Percentiles rank a stretch among this genome's conserved stretches.
These are phyloP conservation scores for Fusarium sp. DNA, from an alignment of 2,329 filamentous ascomycete genomes.

Conservation along the genomic window DNA sequence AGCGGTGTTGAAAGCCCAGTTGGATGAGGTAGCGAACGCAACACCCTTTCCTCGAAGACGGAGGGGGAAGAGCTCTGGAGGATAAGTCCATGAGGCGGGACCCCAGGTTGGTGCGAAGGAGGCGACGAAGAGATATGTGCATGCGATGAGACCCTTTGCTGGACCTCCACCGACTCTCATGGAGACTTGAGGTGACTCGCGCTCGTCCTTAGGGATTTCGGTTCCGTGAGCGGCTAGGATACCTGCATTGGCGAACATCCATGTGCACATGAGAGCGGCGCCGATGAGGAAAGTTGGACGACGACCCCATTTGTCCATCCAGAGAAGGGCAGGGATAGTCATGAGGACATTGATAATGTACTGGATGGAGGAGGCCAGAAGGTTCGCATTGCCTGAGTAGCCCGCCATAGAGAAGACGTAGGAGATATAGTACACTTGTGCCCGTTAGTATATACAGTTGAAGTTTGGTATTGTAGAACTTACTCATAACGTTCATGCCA, in stretches of 20 bases:
- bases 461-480: constrained; percentile 13
- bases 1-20: constrained; percentile 57
- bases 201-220: constrained; percentile 56
- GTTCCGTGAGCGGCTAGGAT: constrained; percentile 62
- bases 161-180: constrained; percentile 59
- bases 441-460: neutral
- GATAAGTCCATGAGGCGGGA: constrained; percentile 65
- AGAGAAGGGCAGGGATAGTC: constrained; percentile 81
- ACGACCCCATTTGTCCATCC: constrained; percentile 80
- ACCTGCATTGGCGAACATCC: constrained; percentile 65
- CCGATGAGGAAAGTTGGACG: constrained; percentile 75
- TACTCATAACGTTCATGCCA: constrained; percentile 70
- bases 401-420: constrained; percentile 56
- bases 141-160: constrained; percentile 73
- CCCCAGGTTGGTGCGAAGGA: constrained; percentile 59
- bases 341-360: constrained; percentile 83
- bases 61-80: constrained; percentile 65
- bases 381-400: constrained; percentile 59
- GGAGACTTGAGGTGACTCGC: constrained; percentile 60
- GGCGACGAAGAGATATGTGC: constrained; percentile 73
- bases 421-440: constrained; percentile 69
- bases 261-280: constrained; percentile 72
- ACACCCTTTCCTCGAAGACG: constrained; percentile 64
- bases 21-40: constrained; percentile 60
- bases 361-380: constrained; percentile 67